These are phyloP conservation scores for Silybum marianum DNA, from an alignment of 129 eudicot genomes.

Conservation along the genomic window DNA sequence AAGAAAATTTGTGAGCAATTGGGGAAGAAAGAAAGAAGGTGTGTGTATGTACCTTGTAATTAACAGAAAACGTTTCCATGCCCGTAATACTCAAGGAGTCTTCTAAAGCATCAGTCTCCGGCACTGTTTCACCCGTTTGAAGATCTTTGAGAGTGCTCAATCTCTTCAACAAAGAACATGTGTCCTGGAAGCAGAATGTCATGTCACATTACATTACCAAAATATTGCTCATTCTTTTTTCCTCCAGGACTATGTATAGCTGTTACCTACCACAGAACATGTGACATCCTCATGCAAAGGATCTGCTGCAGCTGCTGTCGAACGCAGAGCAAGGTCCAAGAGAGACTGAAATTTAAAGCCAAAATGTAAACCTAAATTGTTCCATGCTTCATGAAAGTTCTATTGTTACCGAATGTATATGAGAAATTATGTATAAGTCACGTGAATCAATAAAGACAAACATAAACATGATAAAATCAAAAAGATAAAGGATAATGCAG, in stretches of 20 bases:
- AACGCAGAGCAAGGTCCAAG: conserved; percentile 93
- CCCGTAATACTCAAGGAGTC: conserved; percentile 91
- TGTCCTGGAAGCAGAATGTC: conserved; percentile 55
- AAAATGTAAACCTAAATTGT: conserved; percentile 13
- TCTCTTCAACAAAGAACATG: conserved; percentile 73
- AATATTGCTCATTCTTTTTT: not conserved
- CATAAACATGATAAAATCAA: not conserved
- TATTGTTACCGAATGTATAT: not conserved
- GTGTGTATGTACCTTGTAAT: conserved; percentile 68
- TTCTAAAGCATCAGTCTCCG: conserved; percentile 53
- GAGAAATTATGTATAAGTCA: conserved; percentile 1
- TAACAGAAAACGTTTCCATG: conserved; percentile 83
- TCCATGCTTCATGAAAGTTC: conserved; percentile 6
- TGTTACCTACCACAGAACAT: conserved; percentile 82
- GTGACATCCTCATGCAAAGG: conserved; percentile 90
- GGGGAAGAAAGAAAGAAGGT: conserved; percentile 1
- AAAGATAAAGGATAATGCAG: not conserved
- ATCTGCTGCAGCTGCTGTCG: conserved; percentile 98
- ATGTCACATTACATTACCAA: not conserved
- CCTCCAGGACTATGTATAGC: not conserved
- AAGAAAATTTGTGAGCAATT: not conserved
- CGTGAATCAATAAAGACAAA: not conserved
- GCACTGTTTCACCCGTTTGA: conserved; percentile 48
- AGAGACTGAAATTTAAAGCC: conserved; percentile 62
- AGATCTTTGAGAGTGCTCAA: conserved; percentile 83